These are phyloP conservation scores for Forsythia viridissima DNA, from an alignment of 257 asterid species.

Conservation along the genomic window DNA sequence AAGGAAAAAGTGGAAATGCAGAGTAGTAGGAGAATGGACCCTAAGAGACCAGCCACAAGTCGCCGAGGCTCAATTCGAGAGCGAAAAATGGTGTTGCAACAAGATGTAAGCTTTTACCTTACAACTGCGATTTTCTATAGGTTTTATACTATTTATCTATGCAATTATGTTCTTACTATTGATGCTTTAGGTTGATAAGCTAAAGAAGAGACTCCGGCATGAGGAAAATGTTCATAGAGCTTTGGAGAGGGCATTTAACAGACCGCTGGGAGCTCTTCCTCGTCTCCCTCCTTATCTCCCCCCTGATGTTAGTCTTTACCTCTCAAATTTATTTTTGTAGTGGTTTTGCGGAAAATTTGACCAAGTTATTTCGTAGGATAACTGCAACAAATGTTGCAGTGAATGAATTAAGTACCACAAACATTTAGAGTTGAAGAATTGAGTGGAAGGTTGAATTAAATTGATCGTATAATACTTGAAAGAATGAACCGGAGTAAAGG, in stretches of 20 bases:
- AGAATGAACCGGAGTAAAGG: neutral
- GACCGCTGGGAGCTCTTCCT: conserved; percentile 92
- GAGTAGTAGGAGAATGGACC: conserved; percentile 44
- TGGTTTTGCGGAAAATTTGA: neutral
- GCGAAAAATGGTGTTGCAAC: conserved; percentile 74
- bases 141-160: neutral
- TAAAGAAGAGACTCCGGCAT: conserved; percentile 81
- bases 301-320: conserved; percentile 54
- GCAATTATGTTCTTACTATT: neutral
- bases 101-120: conserved; percentile 53
- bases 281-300: conserved; percentile 97
- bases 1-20: conserved; percentile 55
- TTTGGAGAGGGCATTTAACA: conserved; percentile 81
- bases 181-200: conserved; percentile 68
- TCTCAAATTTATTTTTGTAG: neutral
- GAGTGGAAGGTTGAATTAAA: neutral
- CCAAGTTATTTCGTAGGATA: neutral
- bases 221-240: conserved; percentile 97
- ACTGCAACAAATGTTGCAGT: neutral
- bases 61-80: conserved; percentile 54
- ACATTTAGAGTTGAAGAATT: neutral
- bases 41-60: conserved; percentile 48
- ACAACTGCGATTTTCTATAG: neutral
- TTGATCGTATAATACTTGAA: neutral
- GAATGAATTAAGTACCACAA: neutral